Percentiles rank a stretch among this genome's conserved stretches.
These are phyloP conservation scores for Pezicula carpinea DNA, from an alignment of 2,329 filamentous ascomycete genomes.

Conservation along the genomic window DNA sequence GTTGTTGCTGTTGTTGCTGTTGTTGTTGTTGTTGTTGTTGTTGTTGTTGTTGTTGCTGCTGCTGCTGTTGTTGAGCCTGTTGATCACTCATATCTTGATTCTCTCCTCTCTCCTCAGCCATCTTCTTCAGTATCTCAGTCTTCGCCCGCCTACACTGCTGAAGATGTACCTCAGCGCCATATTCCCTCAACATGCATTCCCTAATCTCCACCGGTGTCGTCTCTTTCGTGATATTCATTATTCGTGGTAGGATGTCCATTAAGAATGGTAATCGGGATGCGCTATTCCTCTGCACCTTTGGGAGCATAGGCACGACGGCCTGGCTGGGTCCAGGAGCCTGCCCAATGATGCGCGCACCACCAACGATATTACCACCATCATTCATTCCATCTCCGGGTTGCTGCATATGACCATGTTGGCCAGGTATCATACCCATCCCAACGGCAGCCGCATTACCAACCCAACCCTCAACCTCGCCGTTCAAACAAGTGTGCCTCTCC, in stretches of 20 bases:
- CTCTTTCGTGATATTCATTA: slow-evolving; percentile 53
- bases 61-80: slow-evolving; percentile 2
- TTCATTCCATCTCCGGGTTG: slow-evolving; percentile 18
- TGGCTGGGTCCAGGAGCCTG: slow-evolving; percentile 10
- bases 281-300: slow-evolving; percentile 28
- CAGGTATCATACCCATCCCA: slow-evolving; percentile 7
- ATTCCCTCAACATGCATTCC: slow-evolving; percentile 44
- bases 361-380: slow-evolving; percentile 26
- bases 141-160: slow-evolving; percentile 29
- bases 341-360: slow-evolving; percentile 23
- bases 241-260: slow-evolving; percentile 53
- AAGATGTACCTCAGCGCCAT: slow-evolving; percentile 27
- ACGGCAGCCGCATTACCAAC: slow-evolving; percentile 1
- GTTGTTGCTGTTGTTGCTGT: background rate
- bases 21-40: background rate
- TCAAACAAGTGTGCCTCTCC: slow-evolving; percentile 27
- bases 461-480: slow-evolving; percentile 11
- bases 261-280: slow-evolving; percentile 45
- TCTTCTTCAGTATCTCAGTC: slow-evolving; percentile 28
- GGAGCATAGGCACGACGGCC: slow-evolving; percentile 20
- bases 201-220: slow-evolving; percentile 56
- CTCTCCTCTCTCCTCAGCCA: slow-evolving; percentile 6
- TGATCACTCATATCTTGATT: slow-evolving; percentile 1
- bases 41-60: slow-evolving; percentile 2
- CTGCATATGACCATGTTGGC: background rate